Evolutionary conservation across 805 yeast species (phyloP).

Genomic region (Cyberlindnera lachancei): DNA sequence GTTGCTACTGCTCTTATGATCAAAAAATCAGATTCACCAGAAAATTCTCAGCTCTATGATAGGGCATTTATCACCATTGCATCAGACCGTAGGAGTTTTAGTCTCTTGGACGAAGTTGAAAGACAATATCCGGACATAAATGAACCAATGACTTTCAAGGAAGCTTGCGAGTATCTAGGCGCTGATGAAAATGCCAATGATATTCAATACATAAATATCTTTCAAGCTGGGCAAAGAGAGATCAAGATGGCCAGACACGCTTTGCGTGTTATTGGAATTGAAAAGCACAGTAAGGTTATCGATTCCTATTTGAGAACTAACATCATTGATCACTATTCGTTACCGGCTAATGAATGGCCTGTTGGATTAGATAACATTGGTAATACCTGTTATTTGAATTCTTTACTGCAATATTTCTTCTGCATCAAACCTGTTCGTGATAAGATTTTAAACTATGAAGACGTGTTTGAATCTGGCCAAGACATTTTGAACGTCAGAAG

Average conservation of each 20-base stretch:
- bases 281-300: constrained; percentile 48
- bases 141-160: constrained; percentile 24
- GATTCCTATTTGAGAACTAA: constrained; percentile 54
- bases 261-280: constrained; percentile 46
- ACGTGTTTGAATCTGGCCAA: constrained; percentile 20
- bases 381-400: constrained; percentile 90
- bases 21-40: constrained; percentile 45
- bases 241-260: constrained; percentile 51
- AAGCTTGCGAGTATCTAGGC: constrained; percentile 44
- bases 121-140: constrained; percentile 24
- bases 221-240: constrained; percentile 43
- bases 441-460: constrained; percentile 48
- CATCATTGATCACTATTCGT: constrained; percentile 44
- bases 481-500: constrained; percentile 43
- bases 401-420: constrained; percentile 84
- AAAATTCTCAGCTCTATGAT: constrained; percentile 34
- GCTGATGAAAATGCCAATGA: constrained; percentile 47
- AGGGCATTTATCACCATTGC: constrained; percentile 62
- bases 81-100: constrained; percentile 44
- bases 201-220: constrained; percentile 44
- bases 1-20: constrained; percentile 69
- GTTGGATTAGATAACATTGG: constrained; percentile 93
- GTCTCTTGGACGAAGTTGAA: constrained; percentile 48
- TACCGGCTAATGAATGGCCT: constrained; percentile 72
- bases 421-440: constrained; percentile 76